Base-by-base conservation (phyloP, 495 filamentous ascomycete species). In the Pseudevernia furfuracea region DNA sequence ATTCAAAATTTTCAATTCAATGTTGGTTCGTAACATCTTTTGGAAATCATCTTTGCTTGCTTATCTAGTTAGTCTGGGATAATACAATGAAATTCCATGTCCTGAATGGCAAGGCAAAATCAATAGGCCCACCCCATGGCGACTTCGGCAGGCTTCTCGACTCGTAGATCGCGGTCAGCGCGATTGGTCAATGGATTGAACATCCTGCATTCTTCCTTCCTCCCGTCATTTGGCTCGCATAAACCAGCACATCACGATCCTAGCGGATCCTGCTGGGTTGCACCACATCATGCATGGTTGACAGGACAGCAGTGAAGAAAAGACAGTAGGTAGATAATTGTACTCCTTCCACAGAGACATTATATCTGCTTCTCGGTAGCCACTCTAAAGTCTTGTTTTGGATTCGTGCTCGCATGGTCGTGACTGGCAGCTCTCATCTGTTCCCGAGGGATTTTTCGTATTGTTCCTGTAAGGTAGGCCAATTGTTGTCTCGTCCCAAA, bases 161-260 rank as follows among this genome's bases (percentile, higher is more conserved):
- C n/a, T 32, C 41, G 62, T 49, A 41, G 62, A 64, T 64, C 32
- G 57, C 41, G 3, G 56, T 60, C 4, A 19, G 19, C 36, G 44
- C 17, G 56, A 64, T 64, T 64, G 38, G 43, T 60, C 44, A 59
- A 41, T 64, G 53, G n/a, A 21, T 0, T 30, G 3, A 32, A 38
- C 9, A 36, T 25, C 15, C 56, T 59, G 56, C 62, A 53, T 59
- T 21, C 41, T 39, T 59, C 56, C 38, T 49, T 11, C 19, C 23
- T 48, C 39, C 44, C 38, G 37, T 21, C 23, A 17, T 36, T 49
- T 58, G 44, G 56, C 57, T 58, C 58, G 62, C 55, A 59, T 55
- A 6, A 55, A 55, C 52, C 52, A 55, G 52, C 52, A 55, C 52
- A 55, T 55, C 52, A 55, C 5, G 17, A 55, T 34, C 52, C 52